phyloP scores from a whole-genome alignment of 2,329 filamentous ascomycete genomes.

The Bipolaris gigantea region DNA sequence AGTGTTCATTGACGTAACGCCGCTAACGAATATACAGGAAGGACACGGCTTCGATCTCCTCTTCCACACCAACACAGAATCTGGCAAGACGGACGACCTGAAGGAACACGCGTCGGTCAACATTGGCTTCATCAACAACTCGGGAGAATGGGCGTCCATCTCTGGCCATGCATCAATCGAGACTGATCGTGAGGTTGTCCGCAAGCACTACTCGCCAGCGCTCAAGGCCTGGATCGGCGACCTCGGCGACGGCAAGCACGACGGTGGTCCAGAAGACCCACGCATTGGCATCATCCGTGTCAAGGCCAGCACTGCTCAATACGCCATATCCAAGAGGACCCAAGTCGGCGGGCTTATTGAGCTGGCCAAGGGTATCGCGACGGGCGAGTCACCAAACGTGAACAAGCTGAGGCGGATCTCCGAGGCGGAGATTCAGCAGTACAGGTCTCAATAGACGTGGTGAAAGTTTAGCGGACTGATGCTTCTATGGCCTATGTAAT shows the following conservation, averaged over 20 bases:
- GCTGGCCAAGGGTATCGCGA: conserved; percentile 73
- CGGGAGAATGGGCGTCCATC: conserved; percentile 84
- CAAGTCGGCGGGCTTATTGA: conserved; percentile 67
- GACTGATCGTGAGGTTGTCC: conserved; percentile 68
- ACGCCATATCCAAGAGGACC: conserved; percentile 65
- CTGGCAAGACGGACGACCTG: conserved; percentile 83
- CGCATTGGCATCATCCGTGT: conserved; percentile 81
- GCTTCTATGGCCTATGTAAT: neutral
- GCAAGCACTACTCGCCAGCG: conserved; percentile 68
- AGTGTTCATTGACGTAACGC: neutral
- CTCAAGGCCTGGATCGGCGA: conserved; percentile 88
- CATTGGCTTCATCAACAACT: conserved; percentile 74
- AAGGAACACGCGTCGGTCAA: conserved; percentile 73
- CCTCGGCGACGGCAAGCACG: conserved; percentile 74
- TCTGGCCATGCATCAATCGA: conserved; percentile 72
- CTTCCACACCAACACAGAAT: conserved; percentile 91
- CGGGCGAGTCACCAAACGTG: conserved; percentile 69
- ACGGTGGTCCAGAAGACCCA: conserved; percentile 79
- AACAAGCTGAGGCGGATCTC: conserved; percentile 77
- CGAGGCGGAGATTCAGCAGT: conserved; percentile 49
- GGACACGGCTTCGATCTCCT: conserved; percentile 76
- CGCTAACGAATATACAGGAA: conserved; percentile 58
- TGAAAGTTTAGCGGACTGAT: neutral
- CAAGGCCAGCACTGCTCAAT: conserved; percentile 71
- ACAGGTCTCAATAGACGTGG: conserved; percentile 34